Percentiles rank a stretch among this genome's conserved stretches.
Conservation (phyloP, 2,329 filamentous ascomycete genomes). For the Fusarium agapanthi region DNA sequence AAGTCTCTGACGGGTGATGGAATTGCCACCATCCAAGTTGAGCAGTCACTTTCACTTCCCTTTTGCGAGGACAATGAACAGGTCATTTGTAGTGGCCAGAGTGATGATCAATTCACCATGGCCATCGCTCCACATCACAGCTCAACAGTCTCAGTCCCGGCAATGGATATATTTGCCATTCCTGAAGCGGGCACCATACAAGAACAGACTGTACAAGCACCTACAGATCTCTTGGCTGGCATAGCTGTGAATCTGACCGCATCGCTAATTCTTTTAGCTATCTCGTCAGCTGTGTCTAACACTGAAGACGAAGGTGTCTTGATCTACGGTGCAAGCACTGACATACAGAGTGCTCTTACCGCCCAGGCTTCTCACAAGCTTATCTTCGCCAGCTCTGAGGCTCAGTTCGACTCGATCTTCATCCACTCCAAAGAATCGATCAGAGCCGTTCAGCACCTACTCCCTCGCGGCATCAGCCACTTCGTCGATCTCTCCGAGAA, state of each 20-base stretch:
- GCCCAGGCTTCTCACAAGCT: neutral
- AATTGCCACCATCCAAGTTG: neutral
- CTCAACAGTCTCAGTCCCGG: neutral
- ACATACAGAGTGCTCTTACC: neutral
- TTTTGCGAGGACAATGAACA: neutral
- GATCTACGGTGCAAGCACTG: neutral
- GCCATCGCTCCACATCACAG: neutral
- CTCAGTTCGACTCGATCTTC: neutral
- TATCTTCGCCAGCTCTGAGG: neutral
- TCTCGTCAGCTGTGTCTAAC: too few species aligned
- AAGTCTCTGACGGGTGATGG: neutral
- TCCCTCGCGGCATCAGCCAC: neutral
- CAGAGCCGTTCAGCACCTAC: neutral
- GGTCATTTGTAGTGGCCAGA: neutral
- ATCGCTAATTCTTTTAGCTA: neutral
- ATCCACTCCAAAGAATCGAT: neutral
- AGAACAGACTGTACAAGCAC: too few species aligned
- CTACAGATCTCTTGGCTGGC: neutral
- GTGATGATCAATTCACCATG: neutral
- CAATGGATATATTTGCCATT: fast-evolving
- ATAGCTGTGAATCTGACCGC: neutral
- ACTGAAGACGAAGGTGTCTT: too few species aligned
- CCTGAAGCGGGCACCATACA: fast-evolving
- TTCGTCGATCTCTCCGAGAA: neutral
- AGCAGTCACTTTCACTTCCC: neutral